phyloP scores from a whole-genome alignment of 2,329 filamentous ascomycete genomes.

The Penicillium sp. region DNA sequence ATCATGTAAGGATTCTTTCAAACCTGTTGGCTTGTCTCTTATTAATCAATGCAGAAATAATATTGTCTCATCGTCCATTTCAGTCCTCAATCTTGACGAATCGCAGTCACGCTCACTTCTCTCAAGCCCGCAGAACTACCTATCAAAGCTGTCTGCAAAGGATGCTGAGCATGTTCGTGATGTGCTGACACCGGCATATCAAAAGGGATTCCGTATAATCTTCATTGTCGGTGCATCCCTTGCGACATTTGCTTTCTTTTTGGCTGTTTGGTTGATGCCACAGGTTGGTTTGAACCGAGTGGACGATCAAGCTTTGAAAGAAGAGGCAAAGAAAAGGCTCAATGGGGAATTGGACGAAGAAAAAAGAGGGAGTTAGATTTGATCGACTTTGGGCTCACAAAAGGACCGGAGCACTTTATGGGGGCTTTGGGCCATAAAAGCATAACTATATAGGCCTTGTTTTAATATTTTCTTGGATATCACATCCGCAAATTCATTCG shows the following conservation, averaged over 20 bases:
- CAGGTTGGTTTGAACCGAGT: slow-evolving; percentile 25
- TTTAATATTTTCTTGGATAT: no score
- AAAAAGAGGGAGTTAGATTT: neutral
- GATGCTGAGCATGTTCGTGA: slow-evolving; percentile 22
- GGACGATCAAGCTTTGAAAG: slow-evolving; percentile 27
- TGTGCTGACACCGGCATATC: slow-evolving; percentile 31
- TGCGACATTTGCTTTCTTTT: slow-evolving; percentile 28
- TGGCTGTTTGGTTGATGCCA: slow-evolving; percentile 32
- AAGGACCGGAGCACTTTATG: neutral
- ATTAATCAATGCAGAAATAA: slow-evolving; percentile 22
- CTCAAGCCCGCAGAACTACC: slow-evolving; percentile 24
- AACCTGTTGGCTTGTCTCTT: neutral
- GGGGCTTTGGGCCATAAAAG: neutral
- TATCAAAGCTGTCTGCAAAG: slow-evolving; percentile 20
- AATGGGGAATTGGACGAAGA: slow-evolving; percentile 15
- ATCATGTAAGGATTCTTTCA: slow-evolving; percentile 28
- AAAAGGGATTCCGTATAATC: slow-evolving; percentile 34
- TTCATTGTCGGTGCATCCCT: slow-evolving; percentile 34
- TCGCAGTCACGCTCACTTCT: slow-evolving; percentile 22
- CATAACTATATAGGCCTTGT: neutral
- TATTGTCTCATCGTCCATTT: slow-evolving; percentile 21
- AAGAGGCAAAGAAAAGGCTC: slow-evolving; percentile 21
- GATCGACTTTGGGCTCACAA: neutral
- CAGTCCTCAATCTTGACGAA: slow-evolving; percentile 18
- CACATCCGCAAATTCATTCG: no score